Conservation (phyloP, 345 rosid species). For the Abelmoschus esculentus region DNA sequence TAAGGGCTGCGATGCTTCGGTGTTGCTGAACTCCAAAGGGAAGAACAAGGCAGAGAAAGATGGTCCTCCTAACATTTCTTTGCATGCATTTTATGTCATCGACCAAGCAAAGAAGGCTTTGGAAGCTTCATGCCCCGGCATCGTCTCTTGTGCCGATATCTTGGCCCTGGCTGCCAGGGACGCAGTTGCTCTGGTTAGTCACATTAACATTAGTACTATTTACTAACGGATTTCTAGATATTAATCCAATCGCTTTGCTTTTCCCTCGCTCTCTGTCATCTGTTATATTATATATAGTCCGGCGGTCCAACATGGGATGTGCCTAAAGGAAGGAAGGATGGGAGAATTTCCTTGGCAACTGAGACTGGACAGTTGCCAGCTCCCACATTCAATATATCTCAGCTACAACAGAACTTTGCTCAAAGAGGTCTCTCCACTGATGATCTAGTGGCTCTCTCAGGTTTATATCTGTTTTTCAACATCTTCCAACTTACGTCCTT, state of each 20-base stretch:
- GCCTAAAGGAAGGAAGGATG: constrained; percentile 85
- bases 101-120: constrained; percentile 71
- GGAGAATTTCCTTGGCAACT: constrained; percentile 65
- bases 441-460: constrained; percentile 79
- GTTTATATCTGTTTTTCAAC: constrained; percentile 18
- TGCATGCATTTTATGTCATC: constrained; percentile 81
- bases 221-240: not conserved
- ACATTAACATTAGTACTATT: not conserved
- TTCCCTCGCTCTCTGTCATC: not conserved
- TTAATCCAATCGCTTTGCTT: not conserved
- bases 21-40: constrained; percentile 57
- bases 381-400: constrained; percentile 68
- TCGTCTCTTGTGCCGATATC: constrained; percentile 87
- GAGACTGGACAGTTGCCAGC: constrained; percentile 78
- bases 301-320: constrained; percentile 92
- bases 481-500: not conserved
- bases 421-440: constrained; percentile 62
- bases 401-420: constrained; percentile 64
- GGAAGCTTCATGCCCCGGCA: constrained; percentile 65
- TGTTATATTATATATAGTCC: constrained; percentile 35
- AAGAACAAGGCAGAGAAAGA: constrained; percentile 74
- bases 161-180: constrained; percentile 78
- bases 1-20: constrained; percentile 89
- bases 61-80: constrained; percentile 81
- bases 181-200: constrained; percentile 62